A percentile compares a stretch with the other conserved stretches of the same genome.
Conservation (phyloP, 805 yeast genomes). For the Saturnispora saitoi region DNA sequence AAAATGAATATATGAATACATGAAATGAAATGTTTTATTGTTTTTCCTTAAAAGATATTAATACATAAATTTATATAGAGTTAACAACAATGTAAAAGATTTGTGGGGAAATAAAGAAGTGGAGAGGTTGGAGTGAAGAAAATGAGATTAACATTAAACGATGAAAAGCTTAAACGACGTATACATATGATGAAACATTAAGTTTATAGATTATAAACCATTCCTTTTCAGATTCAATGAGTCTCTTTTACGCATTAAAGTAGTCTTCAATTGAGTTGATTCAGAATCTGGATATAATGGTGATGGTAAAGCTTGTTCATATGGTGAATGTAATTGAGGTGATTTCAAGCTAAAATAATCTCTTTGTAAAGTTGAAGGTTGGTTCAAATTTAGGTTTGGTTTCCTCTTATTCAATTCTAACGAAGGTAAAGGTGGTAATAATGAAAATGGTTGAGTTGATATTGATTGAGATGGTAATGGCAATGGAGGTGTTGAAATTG, state of each 20-base stretch:
- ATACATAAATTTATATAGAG: background rate
- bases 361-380: background rate
- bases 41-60: background rate
- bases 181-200: background rate
- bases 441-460: background rate
- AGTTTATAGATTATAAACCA: background rate
- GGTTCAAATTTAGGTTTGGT: slow-evolving; percentile 2
- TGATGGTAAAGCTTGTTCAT: slow-evolving; percentile 12
- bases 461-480: background rate
- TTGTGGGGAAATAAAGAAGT: too few relatives aligned
- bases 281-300: slow-evolving; percentile 2
- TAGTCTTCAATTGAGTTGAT: slow-evolving; percentile 4
- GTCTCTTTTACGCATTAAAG: slow-evolving; percentile 8
- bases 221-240: slow-evolving; percentile 6
- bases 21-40: too few relatives aligned
- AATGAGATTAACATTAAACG: background rate
- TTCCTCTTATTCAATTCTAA: slow-evolving; percentile 1
- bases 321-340: slow-evolving; percentile 10
- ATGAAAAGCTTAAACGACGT: too few relatives aligned
- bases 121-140: too few relatives aligned
- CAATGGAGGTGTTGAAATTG: background rate
- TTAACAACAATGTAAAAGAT: too few relatives aligned
- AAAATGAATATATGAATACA: too few relatives aligned
- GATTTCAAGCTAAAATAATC: slow-evolving; percentile 4
- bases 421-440: background rate